A percentile compares a stretch with the other conserved stretches of the same genome.
Evolutionary conservation across 164 flowering plant species (phyloP).

Genomic region (Aristolochia contorta): DNA sequence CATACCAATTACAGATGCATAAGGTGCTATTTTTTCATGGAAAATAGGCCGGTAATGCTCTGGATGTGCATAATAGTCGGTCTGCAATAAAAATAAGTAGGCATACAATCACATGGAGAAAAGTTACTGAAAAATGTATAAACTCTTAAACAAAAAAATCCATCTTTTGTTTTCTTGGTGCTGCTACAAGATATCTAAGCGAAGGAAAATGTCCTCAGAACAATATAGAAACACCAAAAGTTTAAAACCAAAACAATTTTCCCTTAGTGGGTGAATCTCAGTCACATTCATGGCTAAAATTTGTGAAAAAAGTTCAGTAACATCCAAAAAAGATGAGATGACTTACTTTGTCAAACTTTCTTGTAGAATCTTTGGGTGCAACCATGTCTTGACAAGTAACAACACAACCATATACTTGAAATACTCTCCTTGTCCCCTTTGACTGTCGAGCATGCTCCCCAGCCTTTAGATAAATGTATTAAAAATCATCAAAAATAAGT

Average conservation of each 20-base stretch:
- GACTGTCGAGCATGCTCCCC: constrained; percentile 22
- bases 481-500: not conserved
- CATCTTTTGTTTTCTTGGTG: too few species aligned
- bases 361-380: constrained; percentile 57
- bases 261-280: too few species aligned
- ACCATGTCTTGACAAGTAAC: constrained; percentile 78
- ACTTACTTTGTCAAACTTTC: constrained; percentile 63
- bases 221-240: too few species aligned
- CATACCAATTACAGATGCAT: constrained; percentile 93
- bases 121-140: too few species aligned
- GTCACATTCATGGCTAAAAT: not conserved
- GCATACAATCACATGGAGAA: too few species aligned
- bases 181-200: too few species aligned
- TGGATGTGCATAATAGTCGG: constrained; percentile 90
- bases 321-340: not conserved
- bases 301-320: not conserved
- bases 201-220: too few species aligned
- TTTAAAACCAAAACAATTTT: too few species aligned
- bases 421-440: constrained; percentile 49
- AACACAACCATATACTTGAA: constrained; percentile 86
- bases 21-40: constrained; percentile 90
- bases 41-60: constrained; percentile 83
- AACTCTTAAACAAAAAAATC: too few species aligned
- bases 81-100: constrained; percentile 32
- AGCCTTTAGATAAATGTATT: constrained; percentile 23